Evolutionary conservation across 2,329 filamentous ascomycete genomes (phyloP), one percentile per base, ranked within the genome.

Genomic region (Xylariaceae sp.): DNA sequence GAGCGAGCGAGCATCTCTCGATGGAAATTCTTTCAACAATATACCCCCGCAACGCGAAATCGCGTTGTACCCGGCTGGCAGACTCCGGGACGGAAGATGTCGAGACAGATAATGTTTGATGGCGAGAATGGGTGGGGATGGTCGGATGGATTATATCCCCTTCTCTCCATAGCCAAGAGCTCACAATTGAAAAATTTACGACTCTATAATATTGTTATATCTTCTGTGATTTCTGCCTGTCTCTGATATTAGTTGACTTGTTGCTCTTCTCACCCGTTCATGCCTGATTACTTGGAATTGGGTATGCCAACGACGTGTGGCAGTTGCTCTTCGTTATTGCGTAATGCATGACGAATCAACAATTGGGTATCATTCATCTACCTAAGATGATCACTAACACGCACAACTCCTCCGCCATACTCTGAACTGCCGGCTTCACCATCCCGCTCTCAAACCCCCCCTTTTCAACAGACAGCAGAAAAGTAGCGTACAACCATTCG

Each of bases 311-410:
- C 22, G 4, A 42, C 11, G 11, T 12, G 31, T 11, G 17, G 18
- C 10, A 19, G 17, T 12, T 6, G 11, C 5, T 42, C 18, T 7
- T 19, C n/a, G 10, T 2, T 42, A 16, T 17, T 17, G 17, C 40
- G 10, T 42, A 16, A 16, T 19, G 12, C 39, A 16, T 9, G 50
- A 49, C 45, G 44, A 42, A 48, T 56, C 51, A 56, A 54, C 51
- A 56, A 54, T 54, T 65, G 63, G 63, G 63, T 65, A 65, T 65
- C 63, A 64, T 65, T 64, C 60, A 65, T 64, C 61, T 64, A 63
- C 58, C 48, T 60, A 63, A 50, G 59, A 60, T 57, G 60, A 59
- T 53, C 53, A 57, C 47, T 53, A 36, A 53, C 52, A 28, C 22
- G 7, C 22, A 28, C 42, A 14, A 36, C 45, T 46, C 31, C 33